These are phyloP conservation scores for Talaromyces sp. DNA, from an alignment of 2,329 filamentous ascomycete genomes.

Conservation along the genomic window DNA sequence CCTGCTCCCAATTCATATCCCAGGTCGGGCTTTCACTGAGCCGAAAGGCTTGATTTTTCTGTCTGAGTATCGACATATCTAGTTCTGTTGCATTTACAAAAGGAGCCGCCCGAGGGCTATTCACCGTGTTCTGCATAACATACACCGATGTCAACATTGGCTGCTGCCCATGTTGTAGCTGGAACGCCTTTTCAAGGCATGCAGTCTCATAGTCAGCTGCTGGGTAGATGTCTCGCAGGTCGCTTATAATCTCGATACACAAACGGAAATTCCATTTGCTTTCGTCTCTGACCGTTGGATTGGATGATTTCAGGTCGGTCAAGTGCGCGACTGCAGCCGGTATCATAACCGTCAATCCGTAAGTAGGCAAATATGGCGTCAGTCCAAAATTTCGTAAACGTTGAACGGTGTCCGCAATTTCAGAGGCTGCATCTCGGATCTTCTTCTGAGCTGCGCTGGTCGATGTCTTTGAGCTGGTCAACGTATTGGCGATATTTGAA, in stretches of 20 bases:
- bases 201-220: constrained; percentile 70
- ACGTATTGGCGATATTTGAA: background rate
- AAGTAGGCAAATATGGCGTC: constrained; percentile 74
- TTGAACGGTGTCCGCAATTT: constrained; percentile 75
- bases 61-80: background rate
- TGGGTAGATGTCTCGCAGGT: constrained; percentile 77
- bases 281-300: constrained; percentile 63
- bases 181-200: constrained; percentile 34
- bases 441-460: constrained; percentile 71
- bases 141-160: constrained; percentile 28
- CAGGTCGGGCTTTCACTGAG: background rate
- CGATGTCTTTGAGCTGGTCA: constrained; percentile 47
- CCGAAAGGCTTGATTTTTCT: background rate
- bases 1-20: background rate
- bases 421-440: constrained; percentile 74
- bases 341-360: constrained; percentile 78
- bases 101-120: background rate
- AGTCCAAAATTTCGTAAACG: constrained; percentile 67
- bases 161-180: constrained; percentile 25
- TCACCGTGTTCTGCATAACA: constrained; percentile 24
- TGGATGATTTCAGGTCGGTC: constrained; percentile 76
- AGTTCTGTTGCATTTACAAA: background rate
- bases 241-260: constrained; percentile 81
- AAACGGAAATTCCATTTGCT: constrained; percentile 74
- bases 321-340: constrained; percentile 87